phyloP scores from a whole-genome alignment of 305 asterid genomes.

The Fraxinus platypoda region DNA sequence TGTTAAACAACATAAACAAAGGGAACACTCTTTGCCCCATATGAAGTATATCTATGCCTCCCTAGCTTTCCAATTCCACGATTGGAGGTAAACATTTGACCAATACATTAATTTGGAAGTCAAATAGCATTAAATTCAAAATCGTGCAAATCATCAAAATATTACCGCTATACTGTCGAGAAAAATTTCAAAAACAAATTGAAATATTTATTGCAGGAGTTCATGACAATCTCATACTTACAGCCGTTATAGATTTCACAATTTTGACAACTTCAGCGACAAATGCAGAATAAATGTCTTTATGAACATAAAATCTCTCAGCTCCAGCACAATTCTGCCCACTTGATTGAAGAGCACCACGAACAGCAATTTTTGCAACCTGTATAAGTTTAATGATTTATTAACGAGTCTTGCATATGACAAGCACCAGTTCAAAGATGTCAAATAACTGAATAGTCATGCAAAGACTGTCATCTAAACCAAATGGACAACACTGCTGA shows the following conservation, averaged over 20 bases:
- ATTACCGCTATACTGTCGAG: slow-evolving; percentile 5
- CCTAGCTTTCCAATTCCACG: not conserved
- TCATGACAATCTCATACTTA: slow-evolving; percentile 40
- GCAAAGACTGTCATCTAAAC: slow-evolving; percentile 17
- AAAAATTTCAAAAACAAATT: not conserved
- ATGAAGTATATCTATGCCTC: not conserved
- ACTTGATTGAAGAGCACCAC: slow-evolving; percentile 94
- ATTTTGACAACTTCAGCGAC: slow-evolving; percentile 89
- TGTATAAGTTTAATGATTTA: slow-evolving; percentile 31
- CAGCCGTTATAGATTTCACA: slow-evolving; percentile 89
- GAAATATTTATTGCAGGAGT: not conserved
- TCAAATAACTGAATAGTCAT: slow-evolving; percentile 9
- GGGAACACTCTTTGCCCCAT: not conserved
- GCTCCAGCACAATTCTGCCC: slow-evolving; percentile 99
- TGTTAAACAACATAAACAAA: not conserved
- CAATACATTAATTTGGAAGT: not conserved
- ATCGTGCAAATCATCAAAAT: not conserved
- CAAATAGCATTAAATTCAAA: not conserved
- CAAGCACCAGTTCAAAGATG: slow-evolving; percentile 6
- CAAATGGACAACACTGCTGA: slow-evolving; percentile 12
- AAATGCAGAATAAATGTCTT: slow-evolving; percentile 68
- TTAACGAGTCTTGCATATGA: slow-evolving; percentile 18
- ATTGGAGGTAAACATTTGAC: not conserved
- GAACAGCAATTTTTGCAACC: slow-evolving; percentile 97
- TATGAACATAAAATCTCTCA: slow-evolving; percentile 95